Base-by-base conservation (phyloP, 768 basidiomycete genomes). In the Dacryopinax spathularia region DNA sequence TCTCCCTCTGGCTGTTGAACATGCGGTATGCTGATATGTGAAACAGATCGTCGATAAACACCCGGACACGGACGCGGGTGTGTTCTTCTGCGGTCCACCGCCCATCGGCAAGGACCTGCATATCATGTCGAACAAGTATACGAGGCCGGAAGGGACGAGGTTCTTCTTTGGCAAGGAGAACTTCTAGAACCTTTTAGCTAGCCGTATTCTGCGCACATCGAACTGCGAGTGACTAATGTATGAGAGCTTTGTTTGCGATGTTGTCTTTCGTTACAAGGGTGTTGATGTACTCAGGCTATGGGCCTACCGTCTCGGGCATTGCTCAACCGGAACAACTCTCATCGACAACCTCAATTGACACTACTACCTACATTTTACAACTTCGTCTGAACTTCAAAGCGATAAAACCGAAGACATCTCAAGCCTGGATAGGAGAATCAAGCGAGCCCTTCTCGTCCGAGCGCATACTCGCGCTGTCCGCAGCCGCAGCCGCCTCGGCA, bases 61-160 rank as follows among this genome's bases (percentile, higher is more conserved):
- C 68, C 84, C 87, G 0, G 86, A 89, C 67, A 88, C 93, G 0
- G 92, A 94, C 70, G 84, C 90, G 62, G 93, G 92, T 61, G 91
- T 95, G 72, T 89, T 91, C 79, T 95, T 91, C 81, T 95, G 92
- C 70, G 92, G 92, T 15, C 91, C 91, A 1, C 66, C 84, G 0
- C 81, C 79, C 10, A 74, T 93, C 41, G 89, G 88, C 29, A 83
- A 75, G 70, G 78, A 69, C n/a, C 78, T 96, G 20, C 90, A 93
- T 72, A 73, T 79, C 62, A 86, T 86, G 84, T 84, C 79, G 66
- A 95, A 93, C 80, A 89, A 89, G 75, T 90, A 89, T 74, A 91
- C 91, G 18, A 79, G 80, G 36, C 83, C 88, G 18, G 80, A 82
- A 34, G 82, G 84, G n/a, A 88, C 89, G 1, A 77, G 87, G 62